These are phyloP conservation scores for Kurtzmaniella quercitrusa DNA, from an alignment of 1,139 yeast species.

Conservation along the genomic window DNA sequence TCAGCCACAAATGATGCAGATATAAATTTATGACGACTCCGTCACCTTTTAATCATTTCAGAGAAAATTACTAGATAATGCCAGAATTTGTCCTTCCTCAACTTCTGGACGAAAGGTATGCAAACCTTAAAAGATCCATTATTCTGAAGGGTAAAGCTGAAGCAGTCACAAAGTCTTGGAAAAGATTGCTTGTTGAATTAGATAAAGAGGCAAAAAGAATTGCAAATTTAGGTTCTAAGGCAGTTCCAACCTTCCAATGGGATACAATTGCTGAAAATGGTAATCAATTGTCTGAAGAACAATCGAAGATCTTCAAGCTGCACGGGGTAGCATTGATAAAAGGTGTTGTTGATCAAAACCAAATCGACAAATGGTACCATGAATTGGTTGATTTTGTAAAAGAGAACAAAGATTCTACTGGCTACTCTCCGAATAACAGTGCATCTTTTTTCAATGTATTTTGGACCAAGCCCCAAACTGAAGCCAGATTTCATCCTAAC, in stretches of 20 bases:
- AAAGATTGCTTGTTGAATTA: slow-evolving; percentile 16
- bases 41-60: not conserved
- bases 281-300: slow-evolving; percentile 13
- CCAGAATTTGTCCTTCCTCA: not conserved
- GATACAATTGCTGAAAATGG: slow-evolving; percentile 12
- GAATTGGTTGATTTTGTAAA: slow-evolving; percentile 15
- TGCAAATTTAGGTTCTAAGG: slow-evolving; percentile 12
- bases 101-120: slow-evolving; percentile 10
- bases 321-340: slow-evolving; percentile 6
- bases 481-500: slow-evolving; percentile 30
- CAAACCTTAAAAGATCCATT: slow-evolving; percentile 13
- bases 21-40: too few species aligned
- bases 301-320: slow-evolving; percentile 10
- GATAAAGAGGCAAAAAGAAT: slow-evolving; percentile 15
- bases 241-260: slow-evolving; percentile 17
- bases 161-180: slow-evolving; percentile 20
- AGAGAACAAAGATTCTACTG: slow-evolving; percentile 15
- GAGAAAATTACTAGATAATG: not conserved
- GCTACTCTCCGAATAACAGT: slow-evolving; percentile 16
- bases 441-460: slow-evolving; percentile 24
- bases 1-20: not conserved
- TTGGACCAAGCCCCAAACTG: slow-evolving; percentile 30
- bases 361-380: slow-evolving; percentile 5
- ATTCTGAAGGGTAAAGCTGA: slow-evolving; percentile 19
- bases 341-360: slow-evolving; percentile 5